phyloP scores from a whole-genome alignment of 192 early-diverging fungal species.

The Linnemannia exigua region DNA sequence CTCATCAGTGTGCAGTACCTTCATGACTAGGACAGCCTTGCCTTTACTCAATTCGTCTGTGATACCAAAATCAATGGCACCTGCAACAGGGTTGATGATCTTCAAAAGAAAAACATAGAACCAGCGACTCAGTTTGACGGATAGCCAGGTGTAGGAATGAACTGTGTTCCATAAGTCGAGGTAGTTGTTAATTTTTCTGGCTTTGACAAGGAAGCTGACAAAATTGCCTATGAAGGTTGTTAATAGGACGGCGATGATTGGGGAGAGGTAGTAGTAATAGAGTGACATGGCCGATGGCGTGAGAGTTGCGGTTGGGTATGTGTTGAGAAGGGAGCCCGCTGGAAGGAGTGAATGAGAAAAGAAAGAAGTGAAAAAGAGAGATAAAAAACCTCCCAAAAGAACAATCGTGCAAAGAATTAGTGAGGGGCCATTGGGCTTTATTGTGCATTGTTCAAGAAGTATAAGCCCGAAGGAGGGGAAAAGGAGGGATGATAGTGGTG shows the following conservation, averaged over 20 bases:
- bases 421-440: no score
- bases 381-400: no score
- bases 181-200: constrained; percentile 2
- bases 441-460: no score
- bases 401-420: no score
- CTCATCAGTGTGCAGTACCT: background rate
- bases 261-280: background rate
- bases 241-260: background rate
- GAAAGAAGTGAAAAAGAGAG: no score
- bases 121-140: constrained; percentile 26
- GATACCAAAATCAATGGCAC: constrained; percentile 22
- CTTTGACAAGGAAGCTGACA: no score
- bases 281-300: no score
- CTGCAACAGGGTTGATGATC: constrained; percentile 24
- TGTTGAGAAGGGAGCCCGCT: no score
- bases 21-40: constrained; percentile 22
- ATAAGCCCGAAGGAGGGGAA: no score
- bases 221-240: background rate
- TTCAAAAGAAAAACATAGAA: constrained; percentile 6
- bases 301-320: no score
- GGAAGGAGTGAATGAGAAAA: no score
- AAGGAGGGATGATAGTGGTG: no score
- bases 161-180: constrained; percentile 17
- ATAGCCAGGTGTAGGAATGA: background rate
- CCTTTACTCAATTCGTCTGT: constrained; percentile 31